Evolutionary conservation across 345 rosid species (phyloP).

Genomic region (Excoecaria cochinchinensis): DNA sequence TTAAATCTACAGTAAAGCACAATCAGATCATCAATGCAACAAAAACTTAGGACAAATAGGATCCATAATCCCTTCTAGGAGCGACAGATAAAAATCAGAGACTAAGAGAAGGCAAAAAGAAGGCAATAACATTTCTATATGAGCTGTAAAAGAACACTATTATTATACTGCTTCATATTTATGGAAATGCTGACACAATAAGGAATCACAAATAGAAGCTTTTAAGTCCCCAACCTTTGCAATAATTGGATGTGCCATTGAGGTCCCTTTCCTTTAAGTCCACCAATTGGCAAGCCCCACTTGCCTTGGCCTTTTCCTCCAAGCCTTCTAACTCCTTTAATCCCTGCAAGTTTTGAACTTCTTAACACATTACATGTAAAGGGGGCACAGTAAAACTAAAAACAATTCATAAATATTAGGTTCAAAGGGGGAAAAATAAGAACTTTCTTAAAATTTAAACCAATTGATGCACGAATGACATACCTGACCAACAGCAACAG

Average conservation of each 20-base stretch:
- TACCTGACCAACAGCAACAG: constrained; percentile 99
- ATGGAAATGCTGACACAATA: neutral
- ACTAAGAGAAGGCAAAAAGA: too few relatives aligned
- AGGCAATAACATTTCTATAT: too few relatives aligned
- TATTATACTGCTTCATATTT: neutral
- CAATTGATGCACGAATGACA: constrained; percentile 5
- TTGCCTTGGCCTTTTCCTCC: constrained; percentile 92
- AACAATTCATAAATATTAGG: neutral
- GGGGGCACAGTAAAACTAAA: constrained; percentile 45
- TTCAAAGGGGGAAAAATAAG: neutral
- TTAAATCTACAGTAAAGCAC: too few relatives aligned
- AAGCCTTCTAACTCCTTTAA: constrained; percentile 92
- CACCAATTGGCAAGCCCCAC: constrained; percentile 96
- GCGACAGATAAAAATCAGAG: too few relatives aligned
- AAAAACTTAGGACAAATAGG: too few relatives aligned
- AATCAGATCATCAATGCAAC: too few relatives aligned
- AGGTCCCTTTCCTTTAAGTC: constrained; percentile 88
- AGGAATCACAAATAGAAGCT: constrained; percentile 2
- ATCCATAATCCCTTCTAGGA: too few relatives aligned
- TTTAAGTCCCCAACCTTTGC: constrained; percentile 58
- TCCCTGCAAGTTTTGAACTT: too few relatives aligned
- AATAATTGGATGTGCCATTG: constrained; percentile 98
- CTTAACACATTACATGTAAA: too few relatives aligned
- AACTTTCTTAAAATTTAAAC: neutral
- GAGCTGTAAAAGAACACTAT: neutral